phyloP scores from a whole-genome alignment of 805 yeast species.

The Candida xiaguanensis region DNA sequence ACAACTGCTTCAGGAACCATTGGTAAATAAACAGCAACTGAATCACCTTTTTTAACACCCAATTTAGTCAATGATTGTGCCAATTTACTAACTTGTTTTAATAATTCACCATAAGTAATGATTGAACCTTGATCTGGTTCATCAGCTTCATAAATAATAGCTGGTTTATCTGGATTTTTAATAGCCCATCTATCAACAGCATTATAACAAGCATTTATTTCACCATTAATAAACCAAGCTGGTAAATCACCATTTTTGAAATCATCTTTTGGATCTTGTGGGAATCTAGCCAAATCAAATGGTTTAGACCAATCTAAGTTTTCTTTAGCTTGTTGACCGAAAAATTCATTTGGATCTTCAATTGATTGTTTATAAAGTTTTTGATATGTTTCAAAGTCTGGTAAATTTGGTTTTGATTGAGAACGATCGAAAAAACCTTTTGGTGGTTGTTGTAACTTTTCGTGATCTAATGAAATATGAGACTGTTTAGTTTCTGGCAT shows the following conservation, averaged over 20 bases:
- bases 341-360: conserved; percentile 51
- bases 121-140: conserved; percentile 69
- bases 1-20: conserved; percentile 97
- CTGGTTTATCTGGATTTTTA: conserved; percentile 77
- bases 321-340: conserved; percentile 50
- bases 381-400: conserved; percentile 48
- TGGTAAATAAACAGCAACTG: conserved; percentile 94
- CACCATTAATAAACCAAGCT: conserved; percentile 88
- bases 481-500: conserved; percentile 11
- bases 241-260: conserved; percentile 70
- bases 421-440: conserved; percentile 41
- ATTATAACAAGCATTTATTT: conserved; percentile 88
- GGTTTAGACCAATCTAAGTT: conserved; percentile 51
- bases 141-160: conserved; percentile 91
- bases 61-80: conserved; percentile 79
- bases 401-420: conserved; percentile 44
- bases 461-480: conserved; percentile 34
- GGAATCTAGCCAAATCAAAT: conserved; percentile 46
- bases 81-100: conserved; percentile 78
- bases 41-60: conserved; percentile 93
- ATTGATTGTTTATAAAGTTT: conserved; percentile 53
- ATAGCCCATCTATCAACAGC: conserved; percentile 95
- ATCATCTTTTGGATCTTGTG: conserved; percentile 45
- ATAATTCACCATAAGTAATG: conserved; percentile 82
- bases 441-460: conserved; percentile 30